Base-by-base conservation (phyloP, 1,139 yeast genomes). In the Keqinozyma sinolaborantium region DNA sequence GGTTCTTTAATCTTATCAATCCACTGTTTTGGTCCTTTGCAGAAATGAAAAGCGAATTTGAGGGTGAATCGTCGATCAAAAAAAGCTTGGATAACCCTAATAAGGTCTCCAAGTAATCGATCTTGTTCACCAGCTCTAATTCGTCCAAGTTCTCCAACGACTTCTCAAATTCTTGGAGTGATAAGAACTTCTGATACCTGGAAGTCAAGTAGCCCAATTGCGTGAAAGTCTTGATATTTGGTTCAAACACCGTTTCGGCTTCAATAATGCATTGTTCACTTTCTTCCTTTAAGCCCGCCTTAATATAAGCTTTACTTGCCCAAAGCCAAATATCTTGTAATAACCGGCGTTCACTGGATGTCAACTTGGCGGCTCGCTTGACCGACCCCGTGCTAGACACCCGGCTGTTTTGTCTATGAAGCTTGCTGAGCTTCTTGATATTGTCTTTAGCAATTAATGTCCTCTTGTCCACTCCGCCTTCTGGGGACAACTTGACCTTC, bases 221-320 rank as follows among this genome's bases (percentile, higher is more conserved):
- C 28, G 78, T 64, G 47, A 63, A 74, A 6, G 84, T 74, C 42
- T 73, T 65, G 36, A 70, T 58, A 24, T 70, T 73, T n/a, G 77
- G 75, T 24, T 69, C 69, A 34, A 55, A 63, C 12, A 67, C 58
- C 2, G 67, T 58, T 40, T 77, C 84, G 1, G 95, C 87, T 51
- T 87, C 95, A 6, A 71, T 69, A 5, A 87, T 69, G 31, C 95
- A 84, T 40, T 77, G 80, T 45, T 79, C 81, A 8, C 90, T 78
- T 37, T 86, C 95, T 5, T 64, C 71, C 3, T 58, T 42, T 33
- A 76, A 60, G 1, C 73, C 79, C 4, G 75, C 67, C 41, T 77
- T 73, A 44, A 75, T 60, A 52, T 85, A 88, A 24, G 86, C 60
- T 25, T 72, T 72, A 1, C 88, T 73, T 0, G 86, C 70, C 77